Evolutionary conservation across 176 grass and related monocot genomes (phyloP).

Genomic region (Ensete glaucum): DNA sequence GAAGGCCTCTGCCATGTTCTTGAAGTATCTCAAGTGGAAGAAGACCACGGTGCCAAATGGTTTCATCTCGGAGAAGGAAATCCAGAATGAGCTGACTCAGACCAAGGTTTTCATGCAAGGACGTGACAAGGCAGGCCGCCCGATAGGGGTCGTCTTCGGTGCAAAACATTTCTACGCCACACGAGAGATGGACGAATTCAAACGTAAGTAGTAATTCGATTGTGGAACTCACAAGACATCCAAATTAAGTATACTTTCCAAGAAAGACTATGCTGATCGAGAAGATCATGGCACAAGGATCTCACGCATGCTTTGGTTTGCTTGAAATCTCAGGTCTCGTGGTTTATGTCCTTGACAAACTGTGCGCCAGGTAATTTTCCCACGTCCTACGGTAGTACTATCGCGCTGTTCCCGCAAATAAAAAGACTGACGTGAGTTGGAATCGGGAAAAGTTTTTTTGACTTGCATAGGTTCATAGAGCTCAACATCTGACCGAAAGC

Average conservation of each 20-base stretch:
- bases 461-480: too few species aligned
- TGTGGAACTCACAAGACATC: too few species aligned
- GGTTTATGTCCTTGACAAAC: constrained; percentile 52
- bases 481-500: too few species aligned
- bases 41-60: constrained; percentile 44
- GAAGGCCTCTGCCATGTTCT: constrained; percentile 52
- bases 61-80: constrained; percentile 36
- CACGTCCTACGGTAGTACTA: too few species aligned
- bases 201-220: constrained; percentile 26
- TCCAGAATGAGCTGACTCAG: constrained; percentile 42
- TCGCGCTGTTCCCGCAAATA: too few species aligned
- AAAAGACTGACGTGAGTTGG: too few species aligned
- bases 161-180: constrained; percentile 43
- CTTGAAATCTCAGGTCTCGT: constrained; percentile 36
- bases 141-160: constrained; percentile 38
- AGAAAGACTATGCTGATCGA: too few species aligned
- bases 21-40: constrained; percentile 64
- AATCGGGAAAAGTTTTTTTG: too few species aligned
- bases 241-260: too few species aligned
- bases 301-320: background rate
- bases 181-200: constrained; percentile 57
- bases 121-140: constrained; percentile 43
- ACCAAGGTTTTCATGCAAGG: constrained; percentile 56
- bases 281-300: background rate
- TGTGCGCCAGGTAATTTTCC: constrained; percentile 43